Evolutionary conservation across 768 basidiomycete species (phyloP), one percentile per base, ranked within the genome.

Genomic region (Clitopilus passeckerianus): DNA sequence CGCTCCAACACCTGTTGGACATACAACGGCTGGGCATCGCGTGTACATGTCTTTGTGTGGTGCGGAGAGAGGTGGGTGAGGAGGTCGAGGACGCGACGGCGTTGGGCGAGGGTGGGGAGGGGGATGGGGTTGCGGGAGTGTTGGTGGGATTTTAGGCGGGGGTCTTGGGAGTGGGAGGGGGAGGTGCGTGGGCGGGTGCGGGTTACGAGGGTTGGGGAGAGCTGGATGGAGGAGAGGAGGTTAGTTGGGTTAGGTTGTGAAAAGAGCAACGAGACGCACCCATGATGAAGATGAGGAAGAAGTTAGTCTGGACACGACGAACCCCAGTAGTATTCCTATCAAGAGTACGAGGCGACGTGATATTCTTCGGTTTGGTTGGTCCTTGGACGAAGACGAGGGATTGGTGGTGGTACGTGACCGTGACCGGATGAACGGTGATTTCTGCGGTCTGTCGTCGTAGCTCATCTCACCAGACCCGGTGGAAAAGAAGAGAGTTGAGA

Each of bases 21-120:
- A 72, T 98, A 99, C 34, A 92, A 78, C 6, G 88, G 85, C 71
- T 98, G 96, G 5, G 92, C 80, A 65, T 82, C 80, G 56, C 91
- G 85, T 7, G 91, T 93, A 75, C 95, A 98, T 74, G 95, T 89
- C 59, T 87, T 88, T 18, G 97, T 98, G 71, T 98, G 89, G 69
- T 97, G 93, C 0, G 94, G 86, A 0, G 93, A 86, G 53, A 99
- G 83, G 4, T 89, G 88, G 27, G 90, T 90, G 58, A 99, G 80
- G 56, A 98, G 82, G 58, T 93, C 86, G 34, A 98, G 82, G 12
- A 98, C 86, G 22, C 95, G 89, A 24, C 80, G 79, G 14, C 97
- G 89, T 72, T 98, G 94, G 50, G 89, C 86, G 12, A 88, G 70
- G 0, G 90, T 91, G 0, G 96, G 96, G 1, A 91, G 78, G 24